Conservation (phyloP, 148 eudicot species). For the Arbutus unedo region DNA sequence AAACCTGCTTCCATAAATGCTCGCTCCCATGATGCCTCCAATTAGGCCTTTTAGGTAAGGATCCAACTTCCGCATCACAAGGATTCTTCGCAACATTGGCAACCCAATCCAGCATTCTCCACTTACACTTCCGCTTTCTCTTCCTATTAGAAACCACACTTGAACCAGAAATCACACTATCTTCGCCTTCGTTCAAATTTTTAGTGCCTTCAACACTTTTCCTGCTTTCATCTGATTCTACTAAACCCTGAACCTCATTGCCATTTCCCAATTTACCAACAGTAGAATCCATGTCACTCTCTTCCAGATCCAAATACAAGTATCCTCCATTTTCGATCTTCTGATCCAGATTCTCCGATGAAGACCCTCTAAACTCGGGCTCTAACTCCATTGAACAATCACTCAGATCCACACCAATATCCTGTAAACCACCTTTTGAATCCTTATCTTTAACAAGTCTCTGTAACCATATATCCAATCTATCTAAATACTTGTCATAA, state of each 20-base stretch:
- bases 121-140: conserved; percentile 43
- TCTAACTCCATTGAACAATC: conserved; percentile 41
- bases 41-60: conserved; percentile 52
- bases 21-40: conserved; percentile 60
- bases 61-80: conserved; percentile 47
- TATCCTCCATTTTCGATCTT: conserved; percentile 32
- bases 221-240: conserved; percentile 17
- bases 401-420: conserved; percentile 14
- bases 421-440: conserved; percentile 18
- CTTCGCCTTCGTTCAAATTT: conserved; percentile 22
- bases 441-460: conserved; percentile 23
- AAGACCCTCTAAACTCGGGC: conserved; percentile 31
- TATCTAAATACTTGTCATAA: conserved; percentile 52
- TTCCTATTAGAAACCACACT: conserved; percentile 32
- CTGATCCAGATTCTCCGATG: conserved; percentile 26
- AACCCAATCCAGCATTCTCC: conserved; percentile 55
- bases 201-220: conserved; percentile 13
- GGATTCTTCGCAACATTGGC: conserved; percentile 64
- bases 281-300: conserved; percentile 30
- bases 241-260: conserved; percentile 13
- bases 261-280: conserved; percentile 4
- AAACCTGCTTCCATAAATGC: conserved; percentile 60
- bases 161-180: conserved; percentile 23
- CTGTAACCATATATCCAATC: conserved; percentile 31
- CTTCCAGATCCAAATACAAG: conserved; percentile 35